Evolutionary conservation across 148 eudicot genomes (phyloP), one percentile per base, ranked within the genome.

Genomic region (Persicaria tinctoria): DNA sequence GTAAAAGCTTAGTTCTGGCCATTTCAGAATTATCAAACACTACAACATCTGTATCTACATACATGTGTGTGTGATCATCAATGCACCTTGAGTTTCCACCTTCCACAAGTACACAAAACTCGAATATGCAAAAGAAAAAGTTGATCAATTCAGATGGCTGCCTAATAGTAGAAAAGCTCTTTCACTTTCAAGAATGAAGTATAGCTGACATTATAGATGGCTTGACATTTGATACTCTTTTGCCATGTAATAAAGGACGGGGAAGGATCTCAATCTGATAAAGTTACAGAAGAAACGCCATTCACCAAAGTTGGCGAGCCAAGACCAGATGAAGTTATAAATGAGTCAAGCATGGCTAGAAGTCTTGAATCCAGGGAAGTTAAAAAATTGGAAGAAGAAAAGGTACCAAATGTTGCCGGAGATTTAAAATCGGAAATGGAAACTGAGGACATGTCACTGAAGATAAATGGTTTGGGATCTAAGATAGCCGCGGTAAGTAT

Each of bases 401-500:
- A 70, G 46, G 46, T 72, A 5, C 44, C 79, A 23, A 73, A 62
- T 55, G 51, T 27, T 9, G 71, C 66, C 49, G 57, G 54, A 13
- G 79, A 78, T 68, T 78, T 59, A 20, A 60, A 60, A 60, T 66
- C 79, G 73, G 57, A 20, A 57, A 77, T 81, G 54, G 83, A 83
- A 54, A 14, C 76, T 8, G 87, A 84, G 70, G 86, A 86, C 57
- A 74, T 87, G 81, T 83, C 83, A 73, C 77, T 77, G 56, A 89
- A 87, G 73, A 9, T 87, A 57, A 81, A 74, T 79, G 73, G 27
- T 55, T 45, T 86, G 76, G 86, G 78, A 71, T 72, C 75, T 76
- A 86, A 84, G 76, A 76, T 87, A 74, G 78, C 59, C 16, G 86
- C 86, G 91, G 93, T 89, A 44, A 69, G 73, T 54, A 54, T 80